Conservation (phyloP, 345 rosid species). For the Laguncularia racemosa region DNA sequence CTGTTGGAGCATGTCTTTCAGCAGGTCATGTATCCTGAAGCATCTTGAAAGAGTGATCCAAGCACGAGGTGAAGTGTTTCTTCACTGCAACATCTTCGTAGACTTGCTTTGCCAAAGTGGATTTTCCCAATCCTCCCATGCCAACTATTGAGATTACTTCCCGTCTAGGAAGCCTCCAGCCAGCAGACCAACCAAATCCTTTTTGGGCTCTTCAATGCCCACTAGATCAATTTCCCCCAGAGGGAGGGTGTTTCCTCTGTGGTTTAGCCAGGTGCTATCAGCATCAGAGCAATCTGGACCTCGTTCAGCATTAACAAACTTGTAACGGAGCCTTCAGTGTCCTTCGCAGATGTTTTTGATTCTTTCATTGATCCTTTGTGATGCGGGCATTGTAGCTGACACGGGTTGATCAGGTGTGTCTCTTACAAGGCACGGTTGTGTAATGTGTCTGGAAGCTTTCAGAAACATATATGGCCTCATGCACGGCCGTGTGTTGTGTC, state of each 20-base stretch:
- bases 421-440: too few relatives aligned
- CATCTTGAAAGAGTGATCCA: constrained; percentile 27
- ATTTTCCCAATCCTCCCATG: constrained; percentile 41
- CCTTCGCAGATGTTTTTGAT: constrained; percentile 11
- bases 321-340: constrained; percentile 11
- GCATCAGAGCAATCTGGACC: neutral
- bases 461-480: too few relatives aligned
- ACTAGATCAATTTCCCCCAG: constrained; percentile 26
- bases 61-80: constrained; percentile 17
- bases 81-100: constrained; percentile 18
- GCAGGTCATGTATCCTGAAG: constrained; percentile 14
- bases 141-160: constrained; percentile 23
- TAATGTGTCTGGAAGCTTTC: too few relatives aligned
- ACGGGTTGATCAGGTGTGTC: too few relatives aligned
- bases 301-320: constrained; percentile 6
- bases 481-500: too few relatives aligned
- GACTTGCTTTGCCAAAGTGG: constrained; percentile 32
- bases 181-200: constrained; percentile 14
- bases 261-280: constrained; percentile 10
- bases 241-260: constrained; percentile 23
- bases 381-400: too few relatives aligned
- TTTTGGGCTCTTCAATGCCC: constrained; percentile 25
- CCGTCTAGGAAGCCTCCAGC: constrained; percentile 4
- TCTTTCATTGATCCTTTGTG: constrained; percentile 13
- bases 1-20: constrained; percentile 18